Conservation (phyloP, 352 stramenopile species). For the Globisporangium nunn region DNA sequence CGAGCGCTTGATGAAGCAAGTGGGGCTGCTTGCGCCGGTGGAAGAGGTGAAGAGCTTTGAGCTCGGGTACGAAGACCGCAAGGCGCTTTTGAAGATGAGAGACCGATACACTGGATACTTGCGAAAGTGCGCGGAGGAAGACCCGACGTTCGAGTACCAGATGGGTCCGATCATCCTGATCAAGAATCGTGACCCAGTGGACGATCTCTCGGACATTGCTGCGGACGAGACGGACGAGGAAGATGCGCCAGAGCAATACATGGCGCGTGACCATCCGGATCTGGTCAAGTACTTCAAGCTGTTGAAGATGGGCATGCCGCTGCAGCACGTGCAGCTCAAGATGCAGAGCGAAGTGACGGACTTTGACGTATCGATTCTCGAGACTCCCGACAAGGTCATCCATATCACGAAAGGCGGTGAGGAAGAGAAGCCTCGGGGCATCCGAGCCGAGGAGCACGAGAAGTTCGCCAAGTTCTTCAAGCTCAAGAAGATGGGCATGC, state of each 20-base stretch:
- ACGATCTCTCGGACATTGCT: constrained; percentile 53
- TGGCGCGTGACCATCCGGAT: constrained; percentile 56
- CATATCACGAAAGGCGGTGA: background rate
- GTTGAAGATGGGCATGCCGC: constrained; percentile 90
- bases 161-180: constrained; percentile 76
- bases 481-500: constrained; percentile 87
- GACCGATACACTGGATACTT: constrained; percentile 75
- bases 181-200: constrained; percentile 51
- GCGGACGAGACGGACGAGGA: constrained; percentile 66
- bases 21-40: constrained; percentile 63
- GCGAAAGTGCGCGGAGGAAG: constrained; percentile 58
- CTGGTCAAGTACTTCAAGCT: constrained; percentile 76
- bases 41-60: constrained; percentile 78
- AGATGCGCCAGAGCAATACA: constrained; percentile 25
- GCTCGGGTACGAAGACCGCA: constrained; percentile 77
- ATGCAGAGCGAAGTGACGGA: constrained; percentile 80
- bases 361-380: constrained; percentile 83
- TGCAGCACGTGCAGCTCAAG: constrained; percentile 90
- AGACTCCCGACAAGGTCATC: constrained; percentile 46
- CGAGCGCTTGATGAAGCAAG: constrained; percentile 76
- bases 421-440: constrained; percentile 16
- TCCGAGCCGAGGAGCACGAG: constrained; percentile 80
- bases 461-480: constrained; percentile 94
- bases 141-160: constrained; percentile 56
- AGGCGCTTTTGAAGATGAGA: constrained; percentile 61